Conservation (phyloP, 331 rosid genomes). For the Malus hybrid region DNA sequence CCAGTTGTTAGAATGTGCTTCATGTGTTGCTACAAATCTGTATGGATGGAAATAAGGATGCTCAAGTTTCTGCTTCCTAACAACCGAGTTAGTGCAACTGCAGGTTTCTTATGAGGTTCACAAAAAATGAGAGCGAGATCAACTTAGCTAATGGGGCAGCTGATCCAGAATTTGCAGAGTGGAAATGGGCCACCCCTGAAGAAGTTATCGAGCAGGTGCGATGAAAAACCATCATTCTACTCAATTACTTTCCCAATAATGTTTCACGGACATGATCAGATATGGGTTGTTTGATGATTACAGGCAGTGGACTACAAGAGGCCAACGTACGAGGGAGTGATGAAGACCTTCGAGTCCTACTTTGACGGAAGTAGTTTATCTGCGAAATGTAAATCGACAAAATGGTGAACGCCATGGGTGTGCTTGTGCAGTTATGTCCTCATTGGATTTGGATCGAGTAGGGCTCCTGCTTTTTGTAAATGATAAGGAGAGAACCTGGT, state of each 20-base stretch:
- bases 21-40: neutral
- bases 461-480: slow-evolving; percentile 49
- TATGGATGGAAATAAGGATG: neutral
- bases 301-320: slow-evolving; percentile 99
- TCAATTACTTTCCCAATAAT: neutral
- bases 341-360: slow-evolving; percentile 70
- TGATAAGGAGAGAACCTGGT: slow-evolving; percentile 25
- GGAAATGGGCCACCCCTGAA: slow-evolving; percentile 95
- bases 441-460: slow-evolving; percentile 22
- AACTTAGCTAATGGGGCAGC: slow-evolving; percentile 84
- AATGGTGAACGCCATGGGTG: slow-evolving; percentile 51
- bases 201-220: slow-evolving; percentile 89
- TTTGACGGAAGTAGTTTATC: slow-evolving; percentile 50
- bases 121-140: slow-evolving; percentile 65
- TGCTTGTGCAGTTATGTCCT: neutral
- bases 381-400: slow-evolving; percentile 82
- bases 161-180: slow-evolving; percentile 87
- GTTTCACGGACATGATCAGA: slow-evolving; percentile 4
- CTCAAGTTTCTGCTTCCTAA: slow-evolving; percentile 1
- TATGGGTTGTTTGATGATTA: slow-evolving; percentile 8
- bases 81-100: slow-evolving; percentile 12
- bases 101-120: slow-evolving; percentile 89
- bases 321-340: slow-evolving; percentile 88
- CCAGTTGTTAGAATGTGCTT: neutral
- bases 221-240: neutral